Conservation (phyloP, 768 basidiomycete species). For the Mrakia gelida region DNA sequence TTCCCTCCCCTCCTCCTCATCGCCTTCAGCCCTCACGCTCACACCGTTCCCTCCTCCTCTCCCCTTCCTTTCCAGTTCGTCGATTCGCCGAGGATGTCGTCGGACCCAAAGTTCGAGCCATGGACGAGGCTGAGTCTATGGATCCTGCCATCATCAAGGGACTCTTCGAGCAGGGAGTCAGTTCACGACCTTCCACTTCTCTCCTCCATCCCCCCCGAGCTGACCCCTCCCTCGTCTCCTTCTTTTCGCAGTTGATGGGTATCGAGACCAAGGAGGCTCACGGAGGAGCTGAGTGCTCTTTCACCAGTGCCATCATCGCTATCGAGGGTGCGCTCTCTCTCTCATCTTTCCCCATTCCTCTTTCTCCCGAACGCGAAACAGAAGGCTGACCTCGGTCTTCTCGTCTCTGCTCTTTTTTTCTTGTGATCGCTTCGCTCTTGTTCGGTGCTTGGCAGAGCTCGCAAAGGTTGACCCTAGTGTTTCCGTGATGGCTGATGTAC, state of each 20-base stretch:
- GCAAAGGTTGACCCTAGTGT: constrained; percentile 95
- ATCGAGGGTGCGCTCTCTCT: constrained; percentile 57
- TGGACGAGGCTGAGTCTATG: constrained; percentile 98
- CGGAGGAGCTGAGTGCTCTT: constrained; percentile 83
- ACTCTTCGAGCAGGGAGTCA: constrained; percentile 89
- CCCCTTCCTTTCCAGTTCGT: constrained; percentile 53
- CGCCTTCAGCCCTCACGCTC: constrained; percentile 46
- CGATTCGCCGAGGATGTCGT: constrained; percentile 87
- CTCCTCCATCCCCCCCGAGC: background rate
- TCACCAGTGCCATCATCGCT: constrained; percentile 90
- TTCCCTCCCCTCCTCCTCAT: constrained; percentile 47
- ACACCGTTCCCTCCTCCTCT: background rate
- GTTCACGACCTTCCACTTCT: constrained; percentile 39
- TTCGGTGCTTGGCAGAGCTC: constrained; percentile 55
- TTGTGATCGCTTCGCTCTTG: background rate
- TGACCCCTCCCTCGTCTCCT: background rate
- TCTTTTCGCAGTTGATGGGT: constrained; percentile 74
- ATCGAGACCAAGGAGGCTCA: constrained; percentile 83
- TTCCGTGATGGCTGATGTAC: constrained; percentile 93
- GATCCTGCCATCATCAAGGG: constrained; percentile 79
- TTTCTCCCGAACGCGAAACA: background rate
- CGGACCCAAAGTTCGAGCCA: constrained; percentile 84
- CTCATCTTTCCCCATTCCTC: background rate
- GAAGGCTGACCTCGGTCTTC: background rate
- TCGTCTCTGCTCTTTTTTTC: too few relatives aligned